Evolutionary conservation across 2,329 filamentous ascomycete species (phyloP).

Genomic region (Stachybotrys echinatus): DNA sequence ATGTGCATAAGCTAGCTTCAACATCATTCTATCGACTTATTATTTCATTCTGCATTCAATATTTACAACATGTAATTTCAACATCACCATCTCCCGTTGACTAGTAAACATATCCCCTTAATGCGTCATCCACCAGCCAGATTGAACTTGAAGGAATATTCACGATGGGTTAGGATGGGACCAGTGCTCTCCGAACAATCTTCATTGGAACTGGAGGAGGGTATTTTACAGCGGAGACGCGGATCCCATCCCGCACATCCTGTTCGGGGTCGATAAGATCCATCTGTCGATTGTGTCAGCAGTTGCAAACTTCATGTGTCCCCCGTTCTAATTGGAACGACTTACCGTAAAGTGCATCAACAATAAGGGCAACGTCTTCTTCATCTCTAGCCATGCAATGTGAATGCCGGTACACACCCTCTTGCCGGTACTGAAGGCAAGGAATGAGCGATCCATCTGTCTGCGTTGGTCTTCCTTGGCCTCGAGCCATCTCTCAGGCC

Average conservation of each 20-base stretch:
- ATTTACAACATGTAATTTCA: no score
- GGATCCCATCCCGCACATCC: not conserved
- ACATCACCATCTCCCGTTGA: no score
- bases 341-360: constrained; percentile 1
- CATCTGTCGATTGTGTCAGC: not conserved
- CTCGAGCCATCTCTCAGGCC: not conserved
- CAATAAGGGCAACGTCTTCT: constrained; percentile 1
- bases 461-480: not conserved
- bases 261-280: not conserved
- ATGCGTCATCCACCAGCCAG: no score
- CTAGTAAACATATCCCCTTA: no score
- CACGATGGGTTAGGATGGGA: no score
- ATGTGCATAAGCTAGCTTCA: no score
- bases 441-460: not conserved
- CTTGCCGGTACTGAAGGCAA: not conserved
- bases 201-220: constrained; percentile 1
- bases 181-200: no score
- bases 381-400: not conserved
- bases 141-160: no score
- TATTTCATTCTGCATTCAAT: no score
- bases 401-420: not conserved
- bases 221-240: not conserved
- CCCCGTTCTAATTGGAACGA: not conserved
- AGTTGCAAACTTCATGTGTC: not conserved
- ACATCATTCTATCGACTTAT: no score